Conservation (phyloP, 257 asterid species). For the Ophiorrhiza pumila region DNA sequence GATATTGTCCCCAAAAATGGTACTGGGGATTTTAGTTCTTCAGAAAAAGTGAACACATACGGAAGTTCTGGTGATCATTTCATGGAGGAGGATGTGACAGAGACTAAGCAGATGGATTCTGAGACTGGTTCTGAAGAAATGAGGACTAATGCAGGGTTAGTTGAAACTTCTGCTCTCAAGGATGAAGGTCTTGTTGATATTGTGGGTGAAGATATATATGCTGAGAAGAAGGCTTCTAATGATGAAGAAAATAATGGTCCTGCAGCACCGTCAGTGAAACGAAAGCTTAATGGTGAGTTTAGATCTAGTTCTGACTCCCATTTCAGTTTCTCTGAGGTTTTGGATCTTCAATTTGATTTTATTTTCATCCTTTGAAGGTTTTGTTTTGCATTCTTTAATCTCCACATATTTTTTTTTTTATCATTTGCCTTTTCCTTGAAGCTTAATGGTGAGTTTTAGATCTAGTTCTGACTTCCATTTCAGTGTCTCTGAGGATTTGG, state of each 20-base stretch:
- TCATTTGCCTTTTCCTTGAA: conserved; percentile 20
- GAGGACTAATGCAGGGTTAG: conserved; percentile 28
- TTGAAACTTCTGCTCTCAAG: conserved; percentile 26
- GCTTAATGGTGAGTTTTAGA: conserved; percentile 43
- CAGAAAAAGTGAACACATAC: conserved; percentile 57
- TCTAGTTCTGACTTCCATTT: conserved; percentile 6
- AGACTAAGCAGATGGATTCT: conserved; percentile 40
- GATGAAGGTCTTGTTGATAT: conserved; percentile 56
- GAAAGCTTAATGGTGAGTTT: conserved; percentile 61
- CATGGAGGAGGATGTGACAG: conserved; percentile 71
- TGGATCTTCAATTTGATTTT: background rate
- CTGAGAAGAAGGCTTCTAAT: conserved; percentile 26
- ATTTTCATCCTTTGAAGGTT: background rate
- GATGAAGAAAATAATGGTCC: conserved; percentile 37
- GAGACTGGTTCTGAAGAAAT: conserved; percentile 34
- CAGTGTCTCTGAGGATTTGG: background rate
- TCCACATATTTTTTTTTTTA: background rate
- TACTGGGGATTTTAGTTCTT: conserved; percentile 41
- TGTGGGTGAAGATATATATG: conserved; percentile 47
- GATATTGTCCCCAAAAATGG: conserved; percentile 35
- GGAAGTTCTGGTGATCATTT: conserved; percentile 79
- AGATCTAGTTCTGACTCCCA: conserved; percentile 4
- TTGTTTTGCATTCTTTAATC: background rate
- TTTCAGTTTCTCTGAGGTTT: background rate
- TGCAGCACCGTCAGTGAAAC: conserved; percentile 40